These are phyloP conservation scores for Blastocystis hominis DNA, from an alignment of 352 stramenopile genomes.

Conservation along the genomic window DNA sequence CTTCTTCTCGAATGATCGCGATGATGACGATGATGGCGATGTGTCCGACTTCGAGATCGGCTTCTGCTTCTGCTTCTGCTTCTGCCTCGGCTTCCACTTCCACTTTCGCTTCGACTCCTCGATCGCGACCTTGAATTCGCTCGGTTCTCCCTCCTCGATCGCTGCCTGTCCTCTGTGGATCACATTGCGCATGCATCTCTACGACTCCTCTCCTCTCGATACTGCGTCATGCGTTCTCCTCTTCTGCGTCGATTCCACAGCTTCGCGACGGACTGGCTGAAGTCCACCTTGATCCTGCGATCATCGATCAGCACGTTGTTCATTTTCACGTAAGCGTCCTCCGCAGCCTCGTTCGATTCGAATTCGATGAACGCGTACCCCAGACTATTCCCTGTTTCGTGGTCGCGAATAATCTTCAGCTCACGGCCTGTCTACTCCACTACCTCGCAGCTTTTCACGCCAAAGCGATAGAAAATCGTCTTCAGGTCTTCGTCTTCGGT, in stretches of 20 bases:
- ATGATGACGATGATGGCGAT: not conserved
- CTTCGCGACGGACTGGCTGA: conserved; percentile 93
- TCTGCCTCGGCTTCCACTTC: too few species aligned
- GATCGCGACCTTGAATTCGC: not conserved
- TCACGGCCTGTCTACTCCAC: not conserved
- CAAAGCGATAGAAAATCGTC: conserved; percentile 84
- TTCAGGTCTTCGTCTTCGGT: conserved; percentile 83
- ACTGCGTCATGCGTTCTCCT: conserved; percentile 39
- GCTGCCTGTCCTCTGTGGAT: not conserved
- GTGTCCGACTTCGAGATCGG: conserved; percentile 7
- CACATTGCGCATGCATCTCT: not conserved
- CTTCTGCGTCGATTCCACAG: conserved; percentile 77
- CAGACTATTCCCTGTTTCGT: conserved; percentile 87
- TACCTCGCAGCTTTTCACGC: conserved; percentile 63
- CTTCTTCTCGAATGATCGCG: not conserved
- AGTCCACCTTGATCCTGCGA: conserved; percentile 85
- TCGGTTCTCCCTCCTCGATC: not conserved
- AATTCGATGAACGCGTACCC: conserved; percentile 99
- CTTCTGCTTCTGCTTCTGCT: too few species aligned
- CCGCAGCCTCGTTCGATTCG: conserved; percentile 78
- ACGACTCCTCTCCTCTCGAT: not conserved
- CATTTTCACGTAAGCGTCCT: conserved; percentile 95
- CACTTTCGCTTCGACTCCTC: too few species aligned
- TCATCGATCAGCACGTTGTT: conserved; percentile 98
- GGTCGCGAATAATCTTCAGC: conserved; percentile 88